phyloP scores from a whole-genome alignment of 495 filamentous ascomycete species.

The Aspergillus mulundensis region DNA sequence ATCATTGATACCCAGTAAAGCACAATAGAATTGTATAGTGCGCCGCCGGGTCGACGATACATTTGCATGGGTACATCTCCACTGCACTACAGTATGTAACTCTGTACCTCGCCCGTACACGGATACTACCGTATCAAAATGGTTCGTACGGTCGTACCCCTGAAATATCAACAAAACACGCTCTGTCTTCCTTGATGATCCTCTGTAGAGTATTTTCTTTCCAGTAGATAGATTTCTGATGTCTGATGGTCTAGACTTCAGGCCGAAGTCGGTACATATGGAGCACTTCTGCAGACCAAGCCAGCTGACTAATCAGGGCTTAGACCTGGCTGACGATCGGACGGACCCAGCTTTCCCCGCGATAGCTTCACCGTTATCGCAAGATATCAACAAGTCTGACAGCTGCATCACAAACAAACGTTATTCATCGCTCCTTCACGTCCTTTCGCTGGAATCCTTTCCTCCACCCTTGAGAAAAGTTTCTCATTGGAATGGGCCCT shows the following conservation, averaged over 20 bases:
- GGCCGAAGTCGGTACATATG: no score
- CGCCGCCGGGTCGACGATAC: neutral
- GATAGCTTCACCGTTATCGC: conserved; percentile 26
- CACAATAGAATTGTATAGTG: neutral
- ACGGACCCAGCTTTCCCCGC: conserved; percentile 32
- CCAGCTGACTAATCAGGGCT: conserved; percentile 24
- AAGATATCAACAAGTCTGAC: conserved; percentile 7
- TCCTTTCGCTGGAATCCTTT: neutral
- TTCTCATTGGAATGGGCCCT: conserved; percentile 25
- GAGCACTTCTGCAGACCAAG: no score
- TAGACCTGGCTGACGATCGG: conserved; percentile 19
- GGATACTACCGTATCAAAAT: no score
- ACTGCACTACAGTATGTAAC: no score
- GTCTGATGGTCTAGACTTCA: no score
- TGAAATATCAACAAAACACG: no score
- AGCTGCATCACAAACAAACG: conserved; percentile 1
- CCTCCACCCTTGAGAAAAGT: neutral
- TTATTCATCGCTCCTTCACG: neutral
- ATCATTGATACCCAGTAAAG: neutral
- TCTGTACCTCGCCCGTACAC: no score
- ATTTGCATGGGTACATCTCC: neutral
- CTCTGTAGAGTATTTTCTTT: neutral
- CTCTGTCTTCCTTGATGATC: no score
- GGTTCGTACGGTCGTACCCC: no score
- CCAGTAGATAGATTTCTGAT: no score